Conservation (phyloP, 179 eudicot genomes). For the Gypsophila paniculata region DNA sequence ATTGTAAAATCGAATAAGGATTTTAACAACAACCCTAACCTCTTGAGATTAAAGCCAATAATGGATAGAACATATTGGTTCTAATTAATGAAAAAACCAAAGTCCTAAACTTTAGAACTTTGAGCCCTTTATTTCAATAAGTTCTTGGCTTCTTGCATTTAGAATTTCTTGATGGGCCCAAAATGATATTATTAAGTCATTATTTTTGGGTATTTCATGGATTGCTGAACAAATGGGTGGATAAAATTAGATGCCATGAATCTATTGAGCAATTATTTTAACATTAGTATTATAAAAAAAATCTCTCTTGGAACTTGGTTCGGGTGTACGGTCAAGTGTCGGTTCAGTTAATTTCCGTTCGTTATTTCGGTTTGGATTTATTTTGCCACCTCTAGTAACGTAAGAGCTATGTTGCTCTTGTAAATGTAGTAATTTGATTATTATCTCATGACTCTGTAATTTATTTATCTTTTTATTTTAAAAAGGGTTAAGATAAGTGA, state of each 20-base stretch:
- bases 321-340: no score
- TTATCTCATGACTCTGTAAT: no score
- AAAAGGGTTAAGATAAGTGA: background rate
- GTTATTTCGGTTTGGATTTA: no score
- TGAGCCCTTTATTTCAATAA: constrained; percentile 19
- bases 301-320: constrained; percentile 2
- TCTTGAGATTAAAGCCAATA: background rate
- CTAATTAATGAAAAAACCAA: background rate
- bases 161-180: constrained; percentile 8
- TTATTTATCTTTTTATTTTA: no score
- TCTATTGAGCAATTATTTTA: constrained; percentile 1
- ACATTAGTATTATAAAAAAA: background rate
- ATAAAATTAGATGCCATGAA: constrained; percentile 3
- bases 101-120: background rate
- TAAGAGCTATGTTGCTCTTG: no score
- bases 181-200: background rate
- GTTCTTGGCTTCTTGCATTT: constrained; percentile 8
- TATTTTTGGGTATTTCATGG: constrained; percentile 24
- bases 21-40: no score
- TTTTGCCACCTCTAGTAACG: no score
- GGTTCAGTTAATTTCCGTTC: no score
- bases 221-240: constrained; percentile 22
- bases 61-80: background rate
- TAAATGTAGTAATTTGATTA: no score
- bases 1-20: no score